Base-by-base conservation (phyloP, 345 rosid genomes). In the Arabidopsis arenosa region DNA sequence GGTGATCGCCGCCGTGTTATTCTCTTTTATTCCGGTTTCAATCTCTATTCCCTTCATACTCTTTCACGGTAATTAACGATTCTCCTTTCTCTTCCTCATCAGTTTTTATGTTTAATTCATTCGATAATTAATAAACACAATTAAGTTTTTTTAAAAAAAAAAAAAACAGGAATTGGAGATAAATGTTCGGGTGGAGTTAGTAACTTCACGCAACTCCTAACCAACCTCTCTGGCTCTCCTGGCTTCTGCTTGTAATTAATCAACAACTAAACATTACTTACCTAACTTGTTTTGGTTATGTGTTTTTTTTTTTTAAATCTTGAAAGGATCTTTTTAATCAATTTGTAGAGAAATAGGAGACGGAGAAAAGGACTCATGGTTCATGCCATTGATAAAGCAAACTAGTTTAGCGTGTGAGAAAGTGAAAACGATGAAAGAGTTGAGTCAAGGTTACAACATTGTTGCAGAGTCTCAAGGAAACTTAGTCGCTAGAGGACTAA, bases 391-490 rank as follows among this genome's bases (percentile, higher is more conserved):
- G 3, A 84, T 56, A 14, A 49, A 84, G 26, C 95, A 78, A 57
- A 60, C 66, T 1, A 56, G 18, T 32, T 41, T 64, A 66, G 58
- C 68, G 10, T 70, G 35, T 64, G 45, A 44, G 48, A 60, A 88
- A 93, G 91, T 94, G 60, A 92, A 87, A 72, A 13, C 59, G 59
- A 88, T 94, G 93, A 74, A 85, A 85, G 95, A 84, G 82, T 58
- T 94, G 59, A 87, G 86, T 14, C 59, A 82, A 63, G 98, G 98
- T 64, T 89, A 85, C 81, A 88, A 85, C 77, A 82, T 93, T 36
- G 97, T 93, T 80, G 97, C 93, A 48, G 86, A 88, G 55, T 93
- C 97, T 56, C 98, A 90, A 90, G 98, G 98, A 5, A 93, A 88
- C 80, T 82, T 93, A 68, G 92, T 93, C 6, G 98, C 85, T 26